Evolutionary conservation across 768 basidiomycete species (phyloP).

Genomic region (Auriculariales sp.): DNA sequence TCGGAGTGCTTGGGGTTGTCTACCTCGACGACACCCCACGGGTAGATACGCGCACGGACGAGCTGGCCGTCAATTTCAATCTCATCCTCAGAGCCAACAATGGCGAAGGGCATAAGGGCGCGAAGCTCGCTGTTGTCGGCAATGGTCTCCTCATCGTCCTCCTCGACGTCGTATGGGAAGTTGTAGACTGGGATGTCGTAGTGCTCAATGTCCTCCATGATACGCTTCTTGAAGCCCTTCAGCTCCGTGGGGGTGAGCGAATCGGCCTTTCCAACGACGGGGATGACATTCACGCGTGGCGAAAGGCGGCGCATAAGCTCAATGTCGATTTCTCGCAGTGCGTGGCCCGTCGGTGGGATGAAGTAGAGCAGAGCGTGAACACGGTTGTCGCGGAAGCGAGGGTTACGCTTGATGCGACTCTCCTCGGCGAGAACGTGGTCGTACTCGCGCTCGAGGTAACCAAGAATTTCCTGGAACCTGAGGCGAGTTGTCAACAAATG

Average conservation of each 20-base stretch:
- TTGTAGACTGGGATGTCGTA: slow-evolving; percentile 98
- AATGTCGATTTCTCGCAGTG: slow-evolving; percentile 95
- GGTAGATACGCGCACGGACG: slow-evolving; percentile 88
- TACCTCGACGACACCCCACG: slow-evolving; percentile 97
- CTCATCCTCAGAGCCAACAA: slow-evolving; percentile 95
- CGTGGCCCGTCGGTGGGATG: slow-evolving; percentile 94
- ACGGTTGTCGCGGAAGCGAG: slow-evolving; percentile 95
- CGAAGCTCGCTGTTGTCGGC: slow-evolving; percentile 87
- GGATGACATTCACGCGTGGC: slow-evolving; percentile 96
- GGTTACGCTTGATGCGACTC: slow-evolving; percentile 98
- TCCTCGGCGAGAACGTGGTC: slow-evolving; percentile 98
- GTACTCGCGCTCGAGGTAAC: slow-evolving; percentile 95
- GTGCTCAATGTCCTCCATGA: slow-evolving; percentile 99
- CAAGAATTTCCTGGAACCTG: slow-evolving; percentile 95
- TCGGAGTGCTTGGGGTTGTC: slow-evolving; percentile 99
- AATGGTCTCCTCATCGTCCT: slow-evolving; percentile 98
- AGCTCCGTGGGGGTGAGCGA: slow-evolving; percentile 87
- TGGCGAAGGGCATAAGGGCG: slow-evolving; percentile 86
- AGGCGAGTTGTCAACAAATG: background rate
- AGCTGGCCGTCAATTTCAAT: slow-evolving; percentile 84
- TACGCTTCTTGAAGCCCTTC: slow-evolving; percentile 80
- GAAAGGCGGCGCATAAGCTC: slow-evolving; percentile 97
- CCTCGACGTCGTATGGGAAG: slow-evolving; percentile 98
- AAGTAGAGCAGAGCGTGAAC: slow-evolving; percentile 96
- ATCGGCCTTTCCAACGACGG: slow-evolving; percentile 89